Conservation (phyloP, 1,284 basidiomycete genomes). For the Apiotrichum sp. region DNA sequence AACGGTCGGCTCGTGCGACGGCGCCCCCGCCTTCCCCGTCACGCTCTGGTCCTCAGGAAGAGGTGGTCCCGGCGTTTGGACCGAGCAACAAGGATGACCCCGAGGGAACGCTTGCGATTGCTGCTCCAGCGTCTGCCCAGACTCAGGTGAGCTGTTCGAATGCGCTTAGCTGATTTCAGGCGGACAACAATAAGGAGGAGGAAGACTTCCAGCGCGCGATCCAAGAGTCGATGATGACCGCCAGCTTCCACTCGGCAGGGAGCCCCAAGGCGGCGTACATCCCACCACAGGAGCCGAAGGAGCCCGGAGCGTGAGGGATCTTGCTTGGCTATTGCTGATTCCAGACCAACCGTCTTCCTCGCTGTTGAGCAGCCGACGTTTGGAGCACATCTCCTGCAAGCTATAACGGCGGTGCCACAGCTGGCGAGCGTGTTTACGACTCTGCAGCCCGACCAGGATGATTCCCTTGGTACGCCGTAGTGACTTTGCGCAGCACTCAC, state of each 20-base stretch:
- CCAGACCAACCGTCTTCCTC: slow-evolving; percentile 10
- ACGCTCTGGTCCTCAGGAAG: not conserved
- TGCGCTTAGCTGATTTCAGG: not conserved
- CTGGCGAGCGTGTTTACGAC: slow-evolving; percentile 20
- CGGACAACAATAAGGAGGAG: slow-evolving; percentile 28
- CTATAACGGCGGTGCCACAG: slow-evolving; percentile 35
- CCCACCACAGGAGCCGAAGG: slow-evolving; percentile 14
- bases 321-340: not conserved
- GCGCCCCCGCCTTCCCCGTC: slow-evolving; percentile 38
- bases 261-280: slow-evolving; percentile 2
- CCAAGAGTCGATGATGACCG: slow-evolving; percentile 43
- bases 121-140: not conserved
- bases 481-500: not conserved
- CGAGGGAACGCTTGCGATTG: slow-evolving; percentile 27
- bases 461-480: not conserved
- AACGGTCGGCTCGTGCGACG: slow-evolving; percentile 33
- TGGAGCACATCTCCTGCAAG: slow-evolving; percentile 33
- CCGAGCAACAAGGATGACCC: slow-evolving; percentile 34
- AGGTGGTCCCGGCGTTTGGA: slow-evolving; percentile 22
- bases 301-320: slow-evolving; percentile 30
- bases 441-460: not conserved
- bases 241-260: slow-evolving; percentile 35
- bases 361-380: slow-evolving; percentile 18
- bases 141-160: not conserved
- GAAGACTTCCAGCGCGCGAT: slow-evolving; percentile 41